Conservation (phyloP, 75 land plant genomes). For the Larix kaempferi region DNA sequence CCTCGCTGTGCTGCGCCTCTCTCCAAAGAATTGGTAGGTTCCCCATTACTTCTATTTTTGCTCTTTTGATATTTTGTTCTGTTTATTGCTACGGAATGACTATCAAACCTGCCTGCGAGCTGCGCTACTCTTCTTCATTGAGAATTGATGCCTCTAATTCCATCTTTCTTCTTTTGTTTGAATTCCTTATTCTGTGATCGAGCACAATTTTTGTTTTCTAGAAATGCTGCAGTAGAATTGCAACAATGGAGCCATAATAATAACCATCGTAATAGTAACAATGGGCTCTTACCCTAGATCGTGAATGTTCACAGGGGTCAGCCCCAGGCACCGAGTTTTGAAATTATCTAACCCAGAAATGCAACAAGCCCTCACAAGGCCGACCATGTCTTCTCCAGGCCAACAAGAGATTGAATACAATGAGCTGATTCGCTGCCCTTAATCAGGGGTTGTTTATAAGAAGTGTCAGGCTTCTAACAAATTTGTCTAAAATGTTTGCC, state of each 20-base stretch:
- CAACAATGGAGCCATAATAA: background rate
- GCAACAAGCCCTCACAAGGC: too few species aligned
- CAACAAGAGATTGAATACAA: background rate
- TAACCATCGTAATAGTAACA: background rate
- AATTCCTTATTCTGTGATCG: background rate
- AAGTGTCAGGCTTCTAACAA: too few species aligned
- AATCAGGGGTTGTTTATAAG: too few species aligned
- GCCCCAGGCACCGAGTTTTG: background rate
- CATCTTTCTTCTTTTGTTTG: background rate
- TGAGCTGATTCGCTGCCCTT: too few species aligned
- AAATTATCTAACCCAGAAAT: too few species aligned
- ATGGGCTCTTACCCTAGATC: background rate
- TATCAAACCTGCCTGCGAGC: background rate
- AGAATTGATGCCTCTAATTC: background rate
- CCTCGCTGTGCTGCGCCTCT: conserved; percentile 4
- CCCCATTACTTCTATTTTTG: background rate
- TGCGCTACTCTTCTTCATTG: background rate
- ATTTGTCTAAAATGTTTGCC: too few species aligned
- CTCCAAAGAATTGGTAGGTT: conserved; percentile 8
- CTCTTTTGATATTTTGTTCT: too few species aligned
- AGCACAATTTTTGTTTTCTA: background rate
- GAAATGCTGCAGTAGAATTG: background rate
- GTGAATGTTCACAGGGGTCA: background rate
- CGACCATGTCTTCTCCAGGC: background rate
- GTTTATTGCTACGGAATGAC: background rate